These are phyloP conservation scores for Geranium brycei DNA, from an alignment of 345 rosid genomes.

Conservation along the genomic window DNA sequence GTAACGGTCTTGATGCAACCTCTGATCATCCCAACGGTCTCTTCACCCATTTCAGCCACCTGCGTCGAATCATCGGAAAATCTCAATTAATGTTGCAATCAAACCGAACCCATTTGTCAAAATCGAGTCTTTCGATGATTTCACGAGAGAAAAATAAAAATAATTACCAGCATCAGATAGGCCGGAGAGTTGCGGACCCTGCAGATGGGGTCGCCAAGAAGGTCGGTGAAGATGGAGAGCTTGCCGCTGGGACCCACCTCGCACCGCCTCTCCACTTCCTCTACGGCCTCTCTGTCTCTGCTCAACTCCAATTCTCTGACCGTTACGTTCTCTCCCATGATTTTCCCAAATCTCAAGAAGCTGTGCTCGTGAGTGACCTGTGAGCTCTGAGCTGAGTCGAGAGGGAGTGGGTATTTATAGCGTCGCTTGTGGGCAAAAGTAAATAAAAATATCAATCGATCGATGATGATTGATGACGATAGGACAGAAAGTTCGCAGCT, in stretches of 20 bases:
- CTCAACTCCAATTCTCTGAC: constrained; percentile 63
- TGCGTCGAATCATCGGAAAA: constrained; percentile 28
- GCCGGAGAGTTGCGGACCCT: constrained; percentile 96
- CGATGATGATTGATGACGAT: constrained; percentile 6
- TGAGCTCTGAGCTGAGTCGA: neutral
- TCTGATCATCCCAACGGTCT: constrained; percentile 84
- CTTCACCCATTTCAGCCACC: constrained; percentile 22
- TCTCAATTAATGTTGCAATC: too few relatives aligned
- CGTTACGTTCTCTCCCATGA: constrained; percentile 13
- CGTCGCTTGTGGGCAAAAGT: too few relatives aligned
- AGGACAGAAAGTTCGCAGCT: constrained; percentile 9
- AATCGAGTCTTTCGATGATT: too few relatives aligned
- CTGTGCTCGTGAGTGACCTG: neutral
- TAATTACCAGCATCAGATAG: constrained; percentile 82
- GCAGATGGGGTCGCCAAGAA: constrained; percentile 93
- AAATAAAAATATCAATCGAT: neutral
- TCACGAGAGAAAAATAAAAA: too few relatives aligned
- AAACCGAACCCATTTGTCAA: too few relatives aligned
- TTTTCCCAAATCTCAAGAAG: neutral
- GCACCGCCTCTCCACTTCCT: constrained; percentile 69
- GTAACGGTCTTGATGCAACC: constrained; percentile 92
- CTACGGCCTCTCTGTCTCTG: constrained; percentile 45
- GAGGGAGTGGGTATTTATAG: neutral
- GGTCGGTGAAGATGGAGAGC: constrained; percentile 82
- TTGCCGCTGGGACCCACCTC: constrained; percentile 79